Conservation (phyloP, 495 filamentous ascomycete genomes). For the Penicillium maclennaniae region DNA sequence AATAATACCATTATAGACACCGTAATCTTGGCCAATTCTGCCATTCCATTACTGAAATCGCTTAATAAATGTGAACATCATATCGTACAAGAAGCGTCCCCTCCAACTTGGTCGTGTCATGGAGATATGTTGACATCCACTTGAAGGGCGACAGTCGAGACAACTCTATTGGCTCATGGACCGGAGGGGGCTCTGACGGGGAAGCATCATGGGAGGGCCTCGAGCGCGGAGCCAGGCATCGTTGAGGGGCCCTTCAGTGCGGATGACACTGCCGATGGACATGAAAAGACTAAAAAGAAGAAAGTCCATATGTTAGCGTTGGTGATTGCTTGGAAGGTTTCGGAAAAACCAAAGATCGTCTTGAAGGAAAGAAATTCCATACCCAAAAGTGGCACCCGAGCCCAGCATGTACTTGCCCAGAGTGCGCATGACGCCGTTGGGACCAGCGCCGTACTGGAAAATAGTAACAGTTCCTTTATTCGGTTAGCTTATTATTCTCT, state of each 20-base stretch:
- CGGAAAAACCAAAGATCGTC: background rate
- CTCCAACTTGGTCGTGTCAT: conserved; percentile 25
- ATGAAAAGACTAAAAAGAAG: conserved; percentile 81
- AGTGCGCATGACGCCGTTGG: conserved; percentile 88
- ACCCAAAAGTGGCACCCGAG: conserved; percentile 98
- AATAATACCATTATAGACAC: background rate
- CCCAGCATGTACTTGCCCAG: conserved; percentile 96
- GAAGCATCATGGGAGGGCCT: conserved; percentile 47
- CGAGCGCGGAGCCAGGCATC: conserved; percentile 47
- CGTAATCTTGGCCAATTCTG: background rate
- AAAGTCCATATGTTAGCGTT: conserved; percentile 7
- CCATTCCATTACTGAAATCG: conserved; percentile 6
- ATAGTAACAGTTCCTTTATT: conserved; percentile 80
- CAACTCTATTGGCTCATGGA: conserved; percentile 33
- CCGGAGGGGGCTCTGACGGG: conserved; percentile 38
- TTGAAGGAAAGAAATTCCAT: conserved; percentile 20
- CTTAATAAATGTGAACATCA: conserved; percentile 17
- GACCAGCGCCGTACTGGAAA: conserved; percentile 86
- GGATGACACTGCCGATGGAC: conserved; percentile 94
- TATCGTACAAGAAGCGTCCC: conserved; percentile 38
- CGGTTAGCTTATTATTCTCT: conserved; percentile 9
- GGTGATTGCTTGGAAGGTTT: background rate
- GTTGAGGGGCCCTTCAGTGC: conserved; percentile 64
- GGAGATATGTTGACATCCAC: conserved; percentile 12
- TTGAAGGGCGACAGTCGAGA: background rate